Conservation (phyloP, 2,329 filamentous ascomycete species). For the Ceratocystis cubensis region DNA sequence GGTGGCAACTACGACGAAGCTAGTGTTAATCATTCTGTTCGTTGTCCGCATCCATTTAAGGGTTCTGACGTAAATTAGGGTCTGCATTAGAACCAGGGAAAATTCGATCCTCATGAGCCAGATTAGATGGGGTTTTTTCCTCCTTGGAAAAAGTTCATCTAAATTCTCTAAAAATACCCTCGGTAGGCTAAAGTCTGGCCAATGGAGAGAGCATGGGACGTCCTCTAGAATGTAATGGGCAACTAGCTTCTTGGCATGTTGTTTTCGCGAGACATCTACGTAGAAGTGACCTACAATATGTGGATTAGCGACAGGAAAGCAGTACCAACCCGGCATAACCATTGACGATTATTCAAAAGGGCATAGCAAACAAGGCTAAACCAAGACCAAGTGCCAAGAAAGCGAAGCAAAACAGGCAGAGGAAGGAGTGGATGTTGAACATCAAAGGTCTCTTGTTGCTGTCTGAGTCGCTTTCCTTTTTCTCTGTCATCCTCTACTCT, state of each 20-base stretch:
- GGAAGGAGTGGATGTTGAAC: neutral
- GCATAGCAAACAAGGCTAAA: constrained; percentile 1
- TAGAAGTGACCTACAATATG: neutral
- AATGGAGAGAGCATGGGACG: neutral
- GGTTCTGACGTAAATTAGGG: neutral
- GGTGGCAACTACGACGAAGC: neutral
- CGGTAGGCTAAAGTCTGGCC: neutral
- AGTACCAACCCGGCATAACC: neutral
- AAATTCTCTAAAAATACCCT: neutral
- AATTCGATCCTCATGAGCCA: neutral
- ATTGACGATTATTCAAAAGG: neutral
- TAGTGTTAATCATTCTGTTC: neutral
- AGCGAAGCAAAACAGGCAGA: neutral
- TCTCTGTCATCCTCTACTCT: neutral
- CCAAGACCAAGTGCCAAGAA: neutral
- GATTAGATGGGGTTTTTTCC: neutral
- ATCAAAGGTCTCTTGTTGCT: neutral
- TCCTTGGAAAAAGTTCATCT: neutral
- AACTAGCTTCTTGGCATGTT: neutral
- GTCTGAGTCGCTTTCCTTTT: neutral
- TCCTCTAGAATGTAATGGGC: neutral
- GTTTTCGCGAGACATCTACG: neutral
- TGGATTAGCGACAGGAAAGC: neutral
- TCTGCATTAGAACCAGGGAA: neutral
- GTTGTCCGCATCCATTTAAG: neutral